phyloP scores from a whole-genome alignment of 164 flowering plant genomes.

The Berberis thunbergii region DNA sequence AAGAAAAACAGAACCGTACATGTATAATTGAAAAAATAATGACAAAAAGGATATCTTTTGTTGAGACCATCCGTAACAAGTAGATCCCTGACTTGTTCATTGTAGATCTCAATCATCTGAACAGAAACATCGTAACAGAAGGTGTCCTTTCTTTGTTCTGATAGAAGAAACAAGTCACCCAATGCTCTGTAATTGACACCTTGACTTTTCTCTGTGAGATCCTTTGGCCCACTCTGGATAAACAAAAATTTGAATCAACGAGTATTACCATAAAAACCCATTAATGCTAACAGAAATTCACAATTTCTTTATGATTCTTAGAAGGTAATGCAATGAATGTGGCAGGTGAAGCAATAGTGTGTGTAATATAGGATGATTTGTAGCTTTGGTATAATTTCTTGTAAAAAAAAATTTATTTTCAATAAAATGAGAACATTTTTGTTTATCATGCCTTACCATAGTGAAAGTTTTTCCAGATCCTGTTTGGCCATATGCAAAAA shows the following conservation, averaged over 20 bases:
- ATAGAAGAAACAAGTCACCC: slow-evolving; percentile 69
- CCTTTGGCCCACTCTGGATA: slow-evolving; percentile 77
- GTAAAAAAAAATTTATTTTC: neutral
- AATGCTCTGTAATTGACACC: slow-evolving; percentile 95
- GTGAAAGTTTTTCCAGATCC: slow-evolving; percentile 97
- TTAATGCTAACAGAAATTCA: neutral
- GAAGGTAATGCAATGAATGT: no score
- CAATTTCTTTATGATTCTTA: no score
- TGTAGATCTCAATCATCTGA: slow-evolving; percentile 98
- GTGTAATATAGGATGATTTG: no score
- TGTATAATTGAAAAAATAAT: neutral
- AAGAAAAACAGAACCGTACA: slow-evolving; percentile 1
- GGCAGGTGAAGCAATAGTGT: no score
- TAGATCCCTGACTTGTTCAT: slow-evolving; percentile 98
- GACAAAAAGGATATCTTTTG: slow-evolving; percentile 83
- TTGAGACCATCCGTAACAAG: slow-evolving; percentile 72
- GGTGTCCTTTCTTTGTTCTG: slow-evolving; percentile 78
- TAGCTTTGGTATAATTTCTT: no score
- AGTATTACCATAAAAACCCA: neutral
- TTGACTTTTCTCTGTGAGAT: slow-evolving; percentile 70
- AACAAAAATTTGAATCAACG: slow-evolving; percentile 7
- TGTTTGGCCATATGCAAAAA: slow-evolving; percentile 99
- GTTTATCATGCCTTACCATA: slow-evolving; percentile 53
- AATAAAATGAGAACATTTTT: neutral
- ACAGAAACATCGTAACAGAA: slow-evolving; percentile 79